Percentiles rank a stretch among this genome's conserved stretches.
phyloP scores from a whole-genome alignment of 495 filamentous ascomycete species.

The Cladorrhinum samala region DNA sequence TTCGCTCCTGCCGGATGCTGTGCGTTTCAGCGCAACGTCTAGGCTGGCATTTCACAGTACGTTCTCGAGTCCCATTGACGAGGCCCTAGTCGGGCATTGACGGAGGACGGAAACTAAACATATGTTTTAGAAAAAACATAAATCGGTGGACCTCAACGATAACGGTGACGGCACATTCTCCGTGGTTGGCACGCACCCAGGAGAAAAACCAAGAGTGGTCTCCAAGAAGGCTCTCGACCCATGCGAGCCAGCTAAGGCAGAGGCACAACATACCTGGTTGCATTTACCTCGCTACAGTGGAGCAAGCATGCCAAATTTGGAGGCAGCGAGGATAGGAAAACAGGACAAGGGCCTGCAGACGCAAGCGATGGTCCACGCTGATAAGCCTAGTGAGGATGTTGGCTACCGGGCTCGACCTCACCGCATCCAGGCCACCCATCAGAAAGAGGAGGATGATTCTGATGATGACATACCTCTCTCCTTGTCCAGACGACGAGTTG shows the following conservation, averaged over 20 bases:
- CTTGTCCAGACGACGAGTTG: too few relatives aligned
- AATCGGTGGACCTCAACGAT: conserved; percentile 5
- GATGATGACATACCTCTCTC: too few relatives aligned
- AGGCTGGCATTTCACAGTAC: conserved; percentile 11
- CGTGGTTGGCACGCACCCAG: conserved; percentile 1
- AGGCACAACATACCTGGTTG: not conserved
- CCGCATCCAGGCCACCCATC: too few relatives aligned
- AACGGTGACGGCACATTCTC: conserved; percentile 15
- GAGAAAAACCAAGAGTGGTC: conserved; percentile 5
- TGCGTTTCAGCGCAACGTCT: not conserved
- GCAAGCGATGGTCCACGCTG: too few relatives aligned
- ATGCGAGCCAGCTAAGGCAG: not conserved
- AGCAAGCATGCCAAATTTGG: too few relatives aligned
- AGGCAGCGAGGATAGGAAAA: too few relatives aligned
- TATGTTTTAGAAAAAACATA: not conserved
- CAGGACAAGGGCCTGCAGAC: too few relatives aligned
- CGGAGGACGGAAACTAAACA: not conserved
- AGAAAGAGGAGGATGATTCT: too few relatives aligned
- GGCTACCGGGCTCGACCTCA: too few relatives aligned
- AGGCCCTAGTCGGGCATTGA: too few relatives aligned
- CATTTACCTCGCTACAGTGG: too few relatives aligned
- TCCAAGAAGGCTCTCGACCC: conserved; percentile 9
- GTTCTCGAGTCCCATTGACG: not conserved
- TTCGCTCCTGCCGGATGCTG: conserved; percentile 11
- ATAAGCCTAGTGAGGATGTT: too few relatives aligned